These are phyloP conservation scores for Taphrina flavorubra DNA, from an alignment of 1,139 yeast species.

Conservation along the genomic window DNA sequence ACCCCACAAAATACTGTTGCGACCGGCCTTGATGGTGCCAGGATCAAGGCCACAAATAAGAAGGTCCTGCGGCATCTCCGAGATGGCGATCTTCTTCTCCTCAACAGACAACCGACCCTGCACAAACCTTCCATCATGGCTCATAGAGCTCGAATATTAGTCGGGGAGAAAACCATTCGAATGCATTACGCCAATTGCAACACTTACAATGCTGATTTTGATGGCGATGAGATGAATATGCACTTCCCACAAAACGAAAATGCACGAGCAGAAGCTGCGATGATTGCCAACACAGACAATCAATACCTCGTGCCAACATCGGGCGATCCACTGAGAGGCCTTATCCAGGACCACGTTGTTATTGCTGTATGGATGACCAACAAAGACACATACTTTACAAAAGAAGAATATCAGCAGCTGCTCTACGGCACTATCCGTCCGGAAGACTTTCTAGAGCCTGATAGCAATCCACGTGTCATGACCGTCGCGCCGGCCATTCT, in stretches of 20 bases:
- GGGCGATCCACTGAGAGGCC: constrained; percentile 97
- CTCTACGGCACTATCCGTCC: constrained; percentile 94
- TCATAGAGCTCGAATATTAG: constrained; percentile 93
- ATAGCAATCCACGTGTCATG: constrained; percentile 56
- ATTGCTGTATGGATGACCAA: constrained; percentile 98
- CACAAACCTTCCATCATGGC: constrained; percentile 99
- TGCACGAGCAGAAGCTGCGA: constrained; percentile 94
- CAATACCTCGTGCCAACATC: constrained; percentile 98
- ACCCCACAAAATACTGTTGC: constrained; percentile 69
- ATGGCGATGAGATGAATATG: constrained; percentile 99
- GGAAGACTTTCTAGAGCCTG: constrained; percentile 66
- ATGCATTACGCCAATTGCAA: constrained; percentile 98
- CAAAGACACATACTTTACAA: constrained; percentile 87
- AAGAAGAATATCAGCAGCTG: constrained; percentile 91
- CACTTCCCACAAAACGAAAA: constrained; percentile 99
- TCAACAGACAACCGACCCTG: constrained; percentile 99
- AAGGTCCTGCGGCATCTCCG: constrained; percentile 93
- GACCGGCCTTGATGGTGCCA: constrained; percentile 49
- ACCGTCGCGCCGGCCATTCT: constrained; percentile 88
- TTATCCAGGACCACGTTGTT: constrained; percentile 97
- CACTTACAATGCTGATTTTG: constrained; percentile 98
- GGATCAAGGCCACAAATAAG: constrained; percentile 67
- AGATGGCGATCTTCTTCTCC: constrained; percentile 91
- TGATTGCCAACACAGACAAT: constrained; percentile 94
- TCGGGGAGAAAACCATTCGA: constrained; percentile 95